Evolutionary conservation across 108 stramenopile genomes (phyloP).

Genomic region (Skeletonema grethae): DNA sequence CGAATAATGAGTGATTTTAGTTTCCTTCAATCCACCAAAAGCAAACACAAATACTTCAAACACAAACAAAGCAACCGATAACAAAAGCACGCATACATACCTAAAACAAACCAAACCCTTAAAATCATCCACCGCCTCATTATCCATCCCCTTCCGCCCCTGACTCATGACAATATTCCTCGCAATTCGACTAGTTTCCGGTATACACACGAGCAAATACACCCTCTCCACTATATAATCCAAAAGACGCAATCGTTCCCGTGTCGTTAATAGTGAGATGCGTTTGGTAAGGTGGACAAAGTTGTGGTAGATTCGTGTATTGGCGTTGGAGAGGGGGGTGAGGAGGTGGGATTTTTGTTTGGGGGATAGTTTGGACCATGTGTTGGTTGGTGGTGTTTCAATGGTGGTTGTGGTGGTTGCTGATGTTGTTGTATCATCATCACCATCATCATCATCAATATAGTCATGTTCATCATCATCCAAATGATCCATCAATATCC

Average conservation of each 20-base stretch:
- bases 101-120: slow-evolving; percentile 66
- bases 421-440: background rate
- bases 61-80: background rate
- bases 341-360: slow-evolving; percentile 22
- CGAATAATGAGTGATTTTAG: background rate
- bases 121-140: slow-evolving; percentile 63
- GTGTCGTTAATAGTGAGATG: slow-evolving; percentile 18
- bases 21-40: background rate
- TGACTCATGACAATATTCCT: slow-evolving; percentile 58
- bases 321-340: slow-evolving; percentile 24
- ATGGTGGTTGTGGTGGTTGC: background rate
- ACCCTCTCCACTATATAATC: slow-evolving; percentile 61
- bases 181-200: slow-evolving; percentile 56
- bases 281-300: slow-evolving; percentile 36
- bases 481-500: slow-evolving; percentile 26
- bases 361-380: slow-evolving; percentile 20
- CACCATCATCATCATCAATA: slow-evolving; percentile 15
- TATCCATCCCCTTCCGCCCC: slow-evolving; percentile 56
- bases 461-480: background rate
- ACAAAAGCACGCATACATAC: background rate
- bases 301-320: slow-evolving; percentile 36
- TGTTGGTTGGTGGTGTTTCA: background rate
- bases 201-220: slow-evolving; percentile 52
- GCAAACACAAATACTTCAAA: background rate
- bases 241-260: slow-evolving; percentile 44